Evolutionary conservation across 2,329 filamentous ascomycete genomes (phyloP).

Genomic region (Alternaria atra): DNA sequence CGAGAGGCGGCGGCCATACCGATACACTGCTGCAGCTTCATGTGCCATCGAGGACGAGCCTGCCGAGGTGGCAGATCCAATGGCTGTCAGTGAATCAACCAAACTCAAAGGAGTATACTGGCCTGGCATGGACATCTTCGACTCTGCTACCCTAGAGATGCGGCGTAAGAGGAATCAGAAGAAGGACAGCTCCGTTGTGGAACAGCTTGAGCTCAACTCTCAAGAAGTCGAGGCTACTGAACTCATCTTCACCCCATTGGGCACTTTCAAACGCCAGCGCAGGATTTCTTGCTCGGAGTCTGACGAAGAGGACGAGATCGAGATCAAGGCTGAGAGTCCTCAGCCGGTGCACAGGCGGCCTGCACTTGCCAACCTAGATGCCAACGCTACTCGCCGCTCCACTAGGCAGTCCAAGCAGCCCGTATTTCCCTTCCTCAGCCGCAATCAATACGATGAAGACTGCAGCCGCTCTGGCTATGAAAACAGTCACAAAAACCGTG

Average conservation of each 20-base stretch:
- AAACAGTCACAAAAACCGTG: conserved; percentile 38
- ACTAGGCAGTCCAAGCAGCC: conserved; percentile 41
- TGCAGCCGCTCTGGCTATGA: conserved; percentile 43
- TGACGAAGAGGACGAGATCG: conserved; percentile 51
- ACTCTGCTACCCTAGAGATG: conserved; percentile 77
- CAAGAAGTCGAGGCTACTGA: conserved; percentile 70
- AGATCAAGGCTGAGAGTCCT: conserved; percentile 49
- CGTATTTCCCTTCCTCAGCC: conserved; percentile 27
- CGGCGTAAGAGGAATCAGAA: conserved; percentile 79
- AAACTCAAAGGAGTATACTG: conserved; percentile 77
- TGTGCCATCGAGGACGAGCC: conserved; percentile 47
- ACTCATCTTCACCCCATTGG: conserved; percentile 65
- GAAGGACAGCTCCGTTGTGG: conserved; percentile 76
- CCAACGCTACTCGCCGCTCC: conserved; percentile 39
- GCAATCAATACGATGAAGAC: conserved; percentile 44
- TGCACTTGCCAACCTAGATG: conserved; percentile 44
- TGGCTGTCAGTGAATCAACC: conserved; percentile 50
- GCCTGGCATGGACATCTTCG: conserved; percentile 83
- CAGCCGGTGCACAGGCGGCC: conserved; percentile 35
- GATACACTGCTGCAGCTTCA: conserved; percentile 32
- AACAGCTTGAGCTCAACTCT: conserved; percentile 71
- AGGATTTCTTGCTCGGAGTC: conserved; percentile 57
- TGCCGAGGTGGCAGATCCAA: conserved; percentile 32
- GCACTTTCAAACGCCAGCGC: conserved; percentile 54
- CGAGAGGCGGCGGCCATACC: conserved; percentile 35